Percentiles rank a stretch among this genome's conserved stretches.
Conservation (phyloP, 2,329 filamentous ascomycete species). For the Colletotrichum sp. region DNA sequence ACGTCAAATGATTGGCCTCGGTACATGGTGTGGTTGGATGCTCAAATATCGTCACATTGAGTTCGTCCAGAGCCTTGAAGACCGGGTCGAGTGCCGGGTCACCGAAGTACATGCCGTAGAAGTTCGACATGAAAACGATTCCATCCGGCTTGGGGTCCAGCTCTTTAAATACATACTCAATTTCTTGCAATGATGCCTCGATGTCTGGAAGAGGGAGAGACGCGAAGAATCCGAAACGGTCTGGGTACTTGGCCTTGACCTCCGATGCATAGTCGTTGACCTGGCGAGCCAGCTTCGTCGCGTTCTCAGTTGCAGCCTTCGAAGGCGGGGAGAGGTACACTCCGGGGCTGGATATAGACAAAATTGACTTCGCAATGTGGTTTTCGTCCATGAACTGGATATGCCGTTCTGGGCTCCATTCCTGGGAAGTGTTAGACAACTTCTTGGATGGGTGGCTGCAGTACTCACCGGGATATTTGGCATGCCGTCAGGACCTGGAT, state of each 20-base stretch:
- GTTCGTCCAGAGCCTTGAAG: conserved; percentile 51
- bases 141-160: conserved; percentile 49
- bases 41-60: conserved; percentile 55
- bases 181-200: conserved; percentile 49
- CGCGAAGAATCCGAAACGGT: conserved; percentile 54
- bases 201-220: conserved; percentile 57
- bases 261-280: conserved; percentile 25
- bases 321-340: conserved; percentile 28
- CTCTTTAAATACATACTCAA: conserved; percentile 44
- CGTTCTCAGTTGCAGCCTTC: conserved; percentile 20
- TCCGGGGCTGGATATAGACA: conserved; percentile 29
- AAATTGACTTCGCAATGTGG: conserved; percentile 23
- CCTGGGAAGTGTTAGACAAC: not conserved
- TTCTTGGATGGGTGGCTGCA: rapidly evolving
- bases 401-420: conserved; percentile 11
- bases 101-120: conserved; percentile 57
- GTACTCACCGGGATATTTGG: conserved; percentile 26
- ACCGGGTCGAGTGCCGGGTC: conserved; percentile 47
- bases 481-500: conserved; percentile 29
- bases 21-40: conserved; percentile 58
- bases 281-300: conserved; percentile 35
- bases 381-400: conserved; percentile 25
- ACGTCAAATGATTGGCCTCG: conserved; percentile 16
- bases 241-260: conserved; percentile 23
- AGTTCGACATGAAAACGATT: conserved; percentile 56